A percentile compares a stretch with the other conserved stretches of the same genome.
Evolutionary conservation across 768 basidiomycete genomes (phyloP).

Genomic region (Agrocybe pediades): DNA sequence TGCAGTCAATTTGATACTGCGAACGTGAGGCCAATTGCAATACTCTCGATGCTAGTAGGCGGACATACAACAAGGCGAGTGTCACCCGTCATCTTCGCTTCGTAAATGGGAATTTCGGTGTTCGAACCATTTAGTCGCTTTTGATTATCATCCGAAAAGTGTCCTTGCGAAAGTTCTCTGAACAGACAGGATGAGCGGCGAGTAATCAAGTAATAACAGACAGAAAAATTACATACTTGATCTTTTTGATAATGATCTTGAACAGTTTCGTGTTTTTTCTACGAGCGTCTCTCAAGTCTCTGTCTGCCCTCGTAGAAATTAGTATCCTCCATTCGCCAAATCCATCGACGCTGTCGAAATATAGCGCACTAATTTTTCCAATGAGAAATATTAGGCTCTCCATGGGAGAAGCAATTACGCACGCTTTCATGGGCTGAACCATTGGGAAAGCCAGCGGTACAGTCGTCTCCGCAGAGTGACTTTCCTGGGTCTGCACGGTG

Average conservation of each 20-base stretch:
- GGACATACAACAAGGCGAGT: slow-evolving; percentile 48
- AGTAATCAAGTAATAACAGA: background rate
- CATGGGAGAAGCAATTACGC: slow-evolving; percentile 8
- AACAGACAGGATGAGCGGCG: background rate
- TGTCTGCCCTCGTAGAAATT: slow-evolving; percentile 51
- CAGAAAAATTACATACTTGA: slow-evolving; percentile 44
- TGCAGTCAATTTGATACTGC: slow-evolving; percentile 53
- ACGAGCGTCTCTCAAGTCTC: slow-evolving; percentile 48
- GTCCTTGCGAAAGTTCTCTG: slow-evolving; percentile 70
- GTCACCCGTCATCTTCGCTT: slow-evolving; percentile 66
- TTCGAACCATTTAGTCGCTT: slow-evolving; percentile 51
- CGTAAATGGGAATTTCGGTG: slow-evolving; percentile 58
- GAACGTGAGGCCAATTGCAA: background rate
- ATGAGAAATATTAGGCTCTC: background rate
- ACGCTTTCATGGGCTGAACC: slow-evolving; percentile 60
- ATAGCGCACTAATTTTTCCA: slow-evolving; percentile 38
- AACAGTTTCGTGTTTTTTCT: slow-evolving; percentile 49
- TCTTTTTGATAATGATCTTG: slow-evolving; percentile 64
- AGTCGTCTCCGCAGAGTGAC: background rate
- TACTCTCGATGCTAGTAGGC: background rate
- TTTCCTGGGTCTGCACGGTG: background rate
- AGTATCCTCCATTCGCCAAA: slow-evolving; percentile 69
- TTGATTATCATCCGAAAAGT: slow-evolving; percentile 71
- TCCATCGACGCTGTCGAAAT: slow-evolving; percentile 58
- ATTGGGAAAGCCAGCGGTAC: slow-evolving; percentile 31